Evolutionary conservation across 2,329 filamentous ascomycete genomes (phyloP).

Genomic region (Emericellopsis cladophorae): DNA sequence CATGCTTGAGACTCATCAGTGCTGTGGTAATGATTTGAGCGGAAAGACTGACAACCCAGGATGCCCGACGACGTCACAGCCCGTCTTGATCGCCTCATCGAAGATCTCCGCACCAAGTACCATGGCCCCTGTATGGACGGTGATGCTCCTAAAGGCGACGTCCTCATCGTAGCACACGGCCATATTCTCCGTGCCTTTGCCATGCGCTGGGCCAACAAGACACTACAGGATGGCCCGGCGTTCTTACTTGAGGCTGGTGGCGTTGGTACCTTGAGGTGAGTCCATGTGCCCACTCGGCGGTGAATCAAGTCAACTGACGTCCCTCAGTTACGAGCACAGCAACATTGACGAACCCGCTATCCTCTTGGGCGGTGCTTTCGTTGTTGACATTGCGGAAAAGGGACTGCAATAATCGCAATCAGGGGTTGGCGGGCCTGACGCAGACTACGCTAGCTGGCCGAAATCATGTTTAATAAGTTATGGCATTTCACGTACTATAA

Average conservation of each 20-base stretch:
- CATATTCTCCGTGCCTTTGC: constrained; percentile 83
- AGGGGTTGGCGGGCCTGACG: too few relatives aligned
- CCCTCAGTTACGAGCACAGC: constrained; percentile 62
- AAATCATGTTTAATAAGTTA: too few relatives aligned
- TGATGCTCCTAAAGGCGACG: constrained; percentile 21
- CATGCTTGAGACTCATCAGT: background rate
- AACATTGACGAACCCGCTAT: constrained; percentile 70
- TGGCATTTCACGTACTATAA: too few relatives aligned
- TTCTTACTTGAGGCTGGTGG: constrained; percentile 85
- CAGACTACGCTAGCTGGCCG: too few relatives aligned
- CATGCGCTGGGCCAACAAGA: constrained; percentile 69
- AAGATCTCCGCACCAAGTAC: constrained; percentile 55
- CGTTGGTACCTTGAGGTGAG: constrained; percentile 64
- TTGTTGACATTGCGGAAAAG: constrained; percentile 25
- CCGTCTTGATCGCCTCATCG: constrained; percentile 64
- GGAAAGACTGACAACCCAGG: constrained; percentile 23
- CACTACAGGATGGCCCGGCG: constrained; percentile 60
- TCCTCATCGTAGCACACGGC: constrained; percentile 69
- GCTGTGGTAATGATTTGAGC: background rate
- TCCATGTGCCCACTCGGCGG: background rate
- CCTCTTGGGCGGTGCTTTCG: constrained; percentile 61
- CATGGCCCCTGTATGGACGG: constrained; percentile 49
- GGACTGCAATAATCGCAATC: background rate
- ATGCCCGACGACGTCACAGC: constrained; percentile 59
- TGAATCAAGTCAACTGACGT: background rate